Evolutionary conservation across 2,329 filamentous ascomycete species (phyloP), one percentile per base, ranked within the genome.

Genomic region (Sporothrix luriei): DNA sequence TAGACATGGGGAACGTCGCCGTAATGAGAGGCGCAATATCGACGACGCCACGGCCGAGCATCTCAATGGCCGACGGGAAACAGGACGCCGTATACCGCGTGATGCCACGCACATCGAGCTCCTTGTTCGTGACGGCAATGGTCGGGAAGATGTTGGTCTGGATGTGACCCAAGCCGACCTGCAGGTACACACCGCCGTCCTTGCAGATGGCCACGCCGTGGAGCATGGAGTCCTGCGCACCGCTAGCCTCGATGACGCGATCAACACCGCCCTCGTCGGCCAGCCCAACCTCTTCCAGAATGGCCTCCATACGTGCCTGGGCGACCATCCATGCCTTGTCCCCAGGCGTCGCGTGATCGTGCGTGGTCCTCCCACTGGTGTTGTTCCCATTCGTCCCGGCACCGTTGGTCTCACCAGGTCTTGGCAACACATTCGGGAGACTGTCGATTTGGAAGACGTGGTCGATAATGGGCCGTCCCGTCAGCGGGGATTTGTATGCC

Each of bases 71-170:
- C 4, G 94, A 86, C 77, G 90, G 87, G 80, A 97, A 98, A 79
- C 97, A 94, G 19, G 93, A 94, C 69, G 88, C 87, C 2, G 90
- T 90, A 79, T 98, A 98, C 51, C 94, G 87, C 84, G 97, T 97
- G 72, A 72, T 67, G 49, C 94, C 94, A 77, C 90, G 91, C 59
- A 91, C 85, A 19, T 89, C 96, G 66, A 97, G 84, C 83, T 97
- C 94, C 82, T 97, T 97, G 66, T 89, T 85, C 78, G 93, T 96
- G 77, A 96, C 84, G 7, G 91, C 90, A 87, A 94, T 92, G 78
- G 97, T 97, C 66, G 94, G 94, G 83, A 97, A 97, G 14, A 81
- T 91, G 78, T 97, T 68, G 6, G 70, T 93, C 76, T 97, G 91
- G 57, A 88, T 80, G 78, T 90, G 91, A 76, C 94, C 94, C 92